phyloP scores from a whole-genome alignment of 345 rosid genomes.

The Microcos paniculata region DNA sequence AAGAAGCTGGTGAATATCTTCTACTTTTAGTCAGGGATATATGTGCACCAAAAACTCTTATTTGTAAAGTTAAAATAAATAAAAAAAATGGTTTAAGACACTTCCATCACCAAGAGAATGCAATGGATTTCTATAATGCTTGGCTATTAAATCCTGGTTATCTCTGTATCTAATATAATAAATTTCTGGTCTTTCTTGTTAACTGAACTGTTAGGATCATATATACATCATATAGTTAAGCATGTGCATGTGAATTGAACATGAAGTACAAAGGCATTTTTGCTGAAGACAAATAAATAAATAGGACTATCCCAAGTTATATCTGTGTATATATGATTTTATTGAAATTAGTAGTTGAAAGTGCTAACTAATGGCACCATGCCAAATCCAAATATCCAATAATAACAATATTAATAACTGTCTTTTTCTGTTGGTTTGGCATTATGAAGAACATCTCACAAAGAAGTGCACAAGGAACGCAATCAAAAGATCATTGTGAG shows the following conservation, averaged over 20 bases:
- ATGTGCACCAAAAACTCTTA: background rate
- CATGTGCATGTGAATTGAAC: background rate
- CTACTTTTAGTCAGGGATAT: background rate
- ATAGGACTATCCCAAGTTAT: no score
- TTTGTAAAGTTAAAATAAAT: background rate
- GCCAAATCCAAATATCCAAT: background rate
- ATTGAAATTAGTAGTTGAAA: background rate
- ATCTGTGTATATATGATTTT: background rate
- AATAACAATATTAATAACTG: background rate
- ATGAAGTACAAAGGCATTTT: background rate
- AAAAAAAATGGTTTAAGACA: background rate
- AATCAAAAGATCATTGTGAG: slow-evolving; percentile 23
- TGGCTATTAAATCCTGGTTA: background rate
- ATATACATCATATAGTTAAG: background rate
- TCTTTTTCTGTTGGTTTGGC: slow-evolving; percentile 25
- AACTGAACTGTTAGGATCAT: background rate
- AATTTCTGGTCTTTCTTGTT: background rate
- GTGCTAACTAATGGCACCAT: background rate
- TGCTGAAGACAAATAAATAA: background rate
- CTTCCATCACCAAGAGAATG: background rate
- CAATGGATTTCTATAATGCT: background rate
- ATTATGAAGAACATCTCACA: slow-evolving; percentile 36
- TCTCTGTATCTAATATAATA: background rate
- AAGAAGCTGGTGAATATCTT: slow-evolving; percentile 1
- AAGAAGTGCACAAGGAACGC: slow-evolving; percentile 17